phyloP scores from a whole-genome alignment of 768 basidiomycete genomes.

The Suillus subaureus region DNA sequence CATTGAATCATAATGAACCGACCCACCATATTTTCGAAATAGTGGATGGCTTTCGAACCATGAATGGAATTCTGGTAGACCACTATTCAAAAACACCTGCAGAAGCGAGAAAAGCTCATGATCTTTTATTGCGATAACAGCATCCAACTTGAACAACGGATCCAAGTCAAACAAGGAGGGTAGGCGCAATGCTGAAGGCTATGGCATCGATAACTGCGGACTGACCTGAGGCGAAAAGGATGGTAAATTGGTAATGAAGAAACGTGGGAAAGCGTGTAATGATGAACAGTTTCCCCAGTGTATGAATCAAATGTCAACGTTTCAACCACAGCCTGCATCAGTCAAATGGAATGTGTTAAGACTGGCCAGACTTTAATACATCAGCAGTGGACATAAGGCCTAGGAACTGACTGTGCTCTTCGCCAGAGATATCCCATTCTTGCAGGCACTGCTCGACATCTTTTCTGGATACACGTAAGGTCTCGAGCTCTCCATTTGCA shows the following conservation, averaged over 20 bases:
- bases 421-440: constrained; percentile 68
- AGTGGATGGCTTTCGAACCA: constrained; percentile 57
- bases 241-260: constrained; percentile 61
- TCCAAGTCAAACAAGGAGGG: constrained; percentile 81
- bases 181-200: constrained; percentile 63
- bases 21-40: constrained; percentile 60
- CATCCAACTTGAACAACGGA: constrained; percentile 73
- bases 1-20: not conserved
- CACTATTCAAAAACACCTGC: constrained; percentile 69
- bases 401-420: constrained; percentile 62
- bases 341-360: constrained; percentile 39
- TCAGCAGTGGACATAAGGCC: constrained; percentile 60
- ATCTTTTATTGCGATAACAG: constrained; percentile 63
- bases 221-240: constrained; percentile 51
- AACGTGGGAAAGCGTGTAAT: constrained; percentile 63
- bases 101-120: constrained; percentile 74
- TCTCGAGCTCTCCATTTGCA: constrained; percentile 60
- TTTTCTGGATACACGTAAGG: constrained; percentile 57
- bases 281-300: constrained; percentile 63
- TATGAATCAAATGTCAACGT: not conserved
- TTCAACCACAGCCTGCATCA: not conserved
- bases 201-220: constrained; percentile 62
- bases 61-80: constrained; percentile 58
- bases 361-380: constrained; percentile 58
- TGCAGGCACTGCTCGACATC: constrained; percentile 75